Evolutionary conservation across 306 rosid genomes (phyloP), one percentile per base, ranked within the genome.

Genomic region (Arachis stenosperma): DNA sequence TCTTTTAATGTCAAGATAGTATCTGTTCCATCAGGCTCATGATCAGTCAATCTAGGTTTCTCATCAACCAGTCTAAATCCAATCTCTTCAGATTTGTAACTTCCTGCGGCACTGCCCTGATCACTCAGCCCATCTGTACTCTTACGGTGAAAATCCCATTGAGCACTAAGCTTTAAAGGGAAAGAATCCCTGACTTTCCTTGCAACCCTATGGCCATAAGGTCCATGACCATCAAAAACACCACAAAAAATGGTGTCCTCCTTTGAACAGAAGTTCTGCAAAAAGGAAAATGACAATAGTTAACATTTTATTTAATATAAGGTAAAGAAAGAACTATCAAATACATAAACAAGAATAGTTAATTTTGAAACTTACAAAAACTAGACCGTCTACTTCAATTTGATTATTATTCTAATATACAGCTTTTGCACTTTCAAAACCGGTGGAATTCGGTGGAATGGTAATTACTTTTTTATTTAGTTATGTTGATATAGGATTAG

Each of bases 201-300:
- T 15, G 98, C 93, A 76, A 93, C 94, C 79, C 80, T 60, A 84
- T 90, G 98, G 69, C 98, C 98, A 80, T 54, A 61, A 70, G 97
- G 98, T 71, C 98, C 98, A 60, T 93, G 98, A 47, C 98, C 98
- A 85, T 93, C 98, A 80, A 93, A 93, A 74, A 90, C 97, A 76
- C 97, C 98, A 77, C 98, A 93, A 74, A 93, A 91, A 8, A 80
- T 78, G 13, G 97, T 76, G 60, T 75, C 90, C 27, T 81, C 81
- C 79, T 65, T 92, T 54, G 91, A 82, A 53, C 94, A 79, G 65
- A 93, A 93, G 83, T 91, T 91, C 98, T 93, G 82, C 43, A 15
- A 60, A 60, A 22, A 44, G 41, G 37, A 76, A 79, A 75, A 15
- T 40, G 57, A 37, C 3, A 7, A 7, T 6, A 61, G 43, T 53